Conservation (phyloP, 1,284 basidiomycete species). For the Pholiota adiposa region DNA sequence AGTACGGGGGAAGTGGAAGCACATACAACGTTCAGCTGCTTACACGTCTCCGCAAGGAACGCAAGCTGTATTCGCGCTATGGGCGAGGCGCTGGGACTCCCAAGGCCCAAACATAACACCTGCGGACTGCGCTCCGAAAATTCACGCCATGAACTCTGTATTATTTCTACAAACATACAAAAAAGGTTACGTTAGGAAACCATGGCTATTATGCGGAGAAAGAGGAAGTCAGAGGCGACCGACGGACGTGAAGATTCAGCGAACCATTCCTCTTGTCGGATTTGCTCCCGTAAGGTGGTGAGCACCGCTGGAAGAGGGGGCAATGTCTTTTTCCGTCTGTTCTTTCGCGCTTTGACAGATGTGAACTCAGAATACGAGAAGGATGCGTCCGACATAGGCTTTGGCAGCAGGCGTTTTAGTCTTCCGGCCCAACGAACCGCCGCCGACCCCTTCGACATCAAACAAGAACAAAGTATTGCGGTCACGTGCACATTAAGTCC, state of each 20-base stretch:
- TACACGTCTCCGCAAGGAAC: conserved; percentile 60
- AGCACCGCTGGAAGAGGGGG: conserved; percentile 34
- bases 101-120: conserved; percentile 69
- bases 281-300: conserved; percentile 40
- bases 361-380: conserved; percentile 46
- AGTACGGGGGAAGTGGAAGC: not conserved
- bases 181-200: conserved; percentile 14
- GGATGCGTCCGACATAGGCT: conserved; percentile 15
- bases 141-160: conserved; percentile 22
- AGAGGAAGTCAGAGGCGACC: conserved; percentile 11
- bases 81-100: conserved; percentile 63
- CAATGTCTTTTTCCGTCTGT: conserved; percentile 36
- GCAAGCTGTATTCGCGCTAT: conserved; percentile 70
- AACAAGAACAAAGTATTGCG: conserved; percentile 16
- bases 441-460: conserved; percentile 16
- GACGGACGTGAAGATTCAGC: conserved; percentile 44
- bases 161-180: conserved; percentile 21
- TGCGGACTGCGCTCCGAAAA: conserved; percentile 12
- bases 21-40: conserved; percentile 62
- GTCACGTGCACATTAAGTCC: not conserved
- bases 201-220: conserved; percentile 17
- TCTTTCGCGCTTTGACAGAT: conserved; percentile 43
- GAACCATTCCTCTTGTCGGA: conserved; percentile 46
- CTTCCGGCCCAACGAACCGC: not conserved
- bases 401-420: conserved; percentile 10